Evolutionary conservation across 305 asterid species (phyloP).

Genomic region (Rubia balearica): DNA sequence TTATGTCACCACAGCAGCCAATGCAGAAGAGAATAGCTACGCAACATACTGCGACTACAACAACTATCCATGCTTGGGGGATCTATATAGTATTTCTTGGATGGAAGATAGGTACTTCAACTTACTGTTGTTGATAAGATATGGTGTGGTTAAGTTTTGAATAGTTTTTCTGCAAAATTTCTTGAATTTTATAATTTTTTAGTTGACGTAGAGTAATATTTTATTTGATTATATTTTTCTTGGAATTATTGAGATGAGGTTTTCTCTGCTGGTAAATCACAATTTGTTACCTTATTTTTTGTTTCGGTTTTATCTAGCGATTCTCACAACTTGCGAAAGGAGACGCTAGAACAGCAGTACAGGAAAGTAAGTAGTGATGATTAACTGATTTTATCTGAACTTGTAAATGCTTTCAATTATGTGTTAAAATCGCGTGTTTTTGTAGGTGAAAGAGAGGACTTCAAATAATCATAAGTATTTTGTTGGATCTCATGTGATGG

Average conservation of each 20-base stretch:
- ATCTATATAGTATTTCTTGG: conserved; percentile 88
- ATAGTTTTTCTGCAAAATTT: not conserved
- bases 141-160: not conserved
- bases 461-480: conserved; percentile 46
- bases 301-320: not conserved
- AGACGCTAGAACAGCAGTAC: conserved; percentile 62
- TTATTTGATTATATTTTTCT: too few relatives aligned
- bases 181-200: too few relatives aligned
- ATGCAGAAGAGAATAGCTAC: conserved; percentile 80
- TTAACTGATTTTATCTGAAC: not conserved
- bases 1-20: conserved; percentile 79
- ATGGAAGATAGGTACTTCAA: conserved; percentile 77
- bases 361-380: conserved; percentile 33
- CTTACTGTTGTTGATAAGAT: not conserved
- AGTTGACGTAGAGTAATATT: too few relatives aligned
- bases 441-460: conserved; percentile 70
- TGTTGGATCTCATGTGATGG: conserved; percentile 88
- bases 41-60: conserved; percentile 73
- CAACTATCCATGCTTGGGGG: conserved; percentile 72
- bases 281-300: too few relatives aligned
- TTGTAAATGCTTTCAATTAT: not conserved
- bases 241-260: too few relatives aligned
- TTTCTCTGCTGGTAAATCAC: too few relatives aligned
- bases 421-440: too few relatives aligned
- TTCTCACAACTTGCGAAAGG: conserved; percentile 41